Percentiles rank a stretch among this genome's conserved stretches.
phyloP scores from a whole-genome alignment of 2,329 filamentous ascomycete species.

The Colletotrichum sp. region DNA sequence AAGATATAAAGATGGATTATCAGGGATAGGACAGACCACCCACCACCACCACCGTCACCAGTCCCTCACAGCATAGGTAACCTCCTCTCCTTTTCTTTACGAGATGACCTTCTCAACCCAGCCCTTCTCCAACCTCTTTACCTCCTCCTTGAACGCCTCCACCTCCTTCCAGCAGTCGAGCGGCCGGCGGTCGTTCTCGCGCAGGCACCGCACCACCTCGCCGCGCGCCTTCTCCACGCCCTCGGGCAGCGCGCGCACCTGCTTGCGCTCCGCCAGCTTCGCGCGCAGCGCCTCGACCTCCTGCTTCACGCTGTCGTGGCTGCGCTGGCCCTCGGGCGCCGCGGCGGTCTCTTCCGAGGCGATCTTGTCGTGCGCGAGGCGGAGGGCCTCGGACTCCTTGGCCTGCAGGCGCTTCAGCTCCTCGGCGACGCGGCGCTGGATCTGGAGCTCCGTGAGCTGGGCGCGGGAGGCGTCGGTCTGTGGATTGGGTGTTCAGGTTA shows the following conservation, averaged over 20 bases:
- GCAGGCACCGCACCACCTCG: constrained; percentile 80
- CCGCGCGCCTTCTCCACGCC: constrained; percentile 76
- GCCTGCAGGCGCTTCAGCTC: constrained; percentile 83
- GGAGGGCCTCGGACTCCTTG: constrained; percentile 72
- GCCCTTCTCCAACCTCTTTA: constrained; percentile 80
- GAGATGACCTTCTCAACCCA: constrained; percentile 85
- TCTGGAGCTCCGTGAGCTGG: constrained; percentile 82
- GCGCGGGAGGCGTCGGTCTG: constrained; percentile 90
- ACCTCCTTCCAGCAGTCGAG: constrained; percentile 96
- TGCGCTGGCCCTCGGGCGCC: constrained; percentile 29
- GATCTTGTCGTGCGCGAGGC: constrained; percentile 69
- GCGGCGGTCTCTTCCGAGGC: constrained; percentile 41
- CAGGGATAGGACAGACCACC: not conserved
- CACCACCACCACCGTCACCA: not conserved
- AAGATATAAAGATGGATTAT: not conserved
- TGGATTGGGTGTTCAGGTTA: not conserved
- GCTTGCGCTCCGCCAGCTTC: constrained; percentile 66
- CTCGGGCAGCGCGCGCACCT: constrained; percentile 72
- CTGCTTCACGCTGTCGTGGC: constrained; percentile 57
- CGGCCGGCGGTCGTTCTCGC: constrained; percentile 83
- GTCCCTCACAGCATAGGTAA: not conserved
- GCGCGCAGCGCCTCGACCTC: constrained; percentile 63
- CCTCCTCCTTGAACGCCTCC: constrained; percentile 87
- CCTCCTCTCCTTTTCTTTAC: constrained; percentile 27
- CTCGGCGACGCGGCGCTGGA: constrained; percentile 83